These are phyloP conservation scores for Geotrichum bryndzae DNA, from an alignment of 1,139 yeast species.

Conservation along the genomic window DNA sequence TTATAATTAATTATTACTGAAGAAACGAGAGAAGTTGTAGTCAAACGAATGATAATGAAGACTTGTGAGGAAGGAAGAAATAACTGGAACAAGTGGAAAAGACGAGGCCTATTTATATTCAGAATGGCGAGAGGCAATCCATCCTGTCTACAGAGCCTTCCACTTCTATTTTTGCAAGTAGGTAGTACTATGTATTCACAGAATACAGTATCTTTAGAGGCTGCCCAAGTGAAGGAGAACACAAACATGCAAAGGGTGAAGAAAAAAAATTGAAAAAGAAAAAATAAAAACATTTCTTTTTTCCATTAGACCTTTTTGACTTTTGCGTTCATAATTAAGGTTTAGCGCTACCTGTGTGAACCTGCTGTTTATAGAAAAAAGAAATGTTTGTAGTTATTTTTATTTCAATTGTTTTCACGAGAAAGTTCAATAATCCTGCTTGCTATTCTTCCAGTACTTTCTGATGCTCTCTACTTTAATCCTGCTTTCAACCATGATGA, in stretches of 20 bases:
- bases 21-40: neutral
- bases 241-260: neutral
- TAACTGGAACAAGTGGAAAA: neutral
- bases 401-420: too few relatives aligned
- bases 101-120: constrained; percentile 1
- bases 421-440: too few relatives aligned
- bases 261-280: too few relatives aligned
- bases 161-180: neutral
- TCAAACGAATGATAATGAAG: neutral
- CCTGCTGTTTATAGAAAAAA: too few relatives aligned
- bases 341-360: too few relatives aligned
- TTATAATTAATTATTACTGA: neutral
- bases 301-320: too few relatives aligned
- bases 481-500: too few relatives aligned
- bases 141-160: neutral
- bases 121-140: neutral
- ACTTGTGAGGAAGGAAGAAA: neutral
- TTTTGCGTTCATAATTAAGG: too few relatives aligned
- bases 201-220: neutral
- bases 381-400: too few relatives aligned
- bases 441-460: too few relatives aligned
- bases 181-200: neutral
- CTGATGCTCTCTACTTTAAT: too few relatives aligned
- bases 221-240: neutral
- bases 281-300: too few relatives aligned